Evolutionary conservation across 768 basidiomycete genomes (phyloP).

Genomic region (Leccinum disarticulatum): DNA sequence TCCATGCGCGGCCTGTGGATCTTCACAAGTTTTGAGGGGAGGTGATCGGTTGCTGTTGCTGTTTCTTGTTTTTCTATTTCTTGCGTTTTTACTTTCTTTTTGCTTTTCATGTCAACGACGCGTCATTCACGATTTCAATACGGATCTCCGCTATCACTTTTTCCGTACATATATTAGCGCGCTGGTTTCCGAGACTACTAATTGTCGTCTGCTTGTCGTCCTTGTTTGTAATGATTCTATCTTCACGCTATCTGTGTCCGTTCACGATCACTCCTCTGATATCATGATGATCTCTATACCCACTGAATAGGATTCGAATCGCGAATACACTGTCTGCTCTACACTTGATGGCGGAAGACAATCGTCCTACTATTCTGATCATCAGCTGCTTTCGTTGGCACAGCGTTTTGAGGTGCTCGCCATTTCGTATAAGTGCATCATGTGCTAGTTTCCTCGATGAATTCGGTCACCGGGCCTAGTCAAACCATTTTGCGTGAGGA

Average conservation of each 20-base stretch:
- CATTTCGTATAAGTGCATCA: background rate
- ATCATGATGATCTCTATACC: background rate
- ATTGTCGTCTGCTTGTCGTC: background rate
- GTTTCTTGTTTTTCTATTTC: background rate
- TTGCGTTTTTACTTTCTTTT: background rate
- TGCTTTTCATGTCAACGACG: background rate
- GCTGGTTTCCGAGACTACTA: background rate
- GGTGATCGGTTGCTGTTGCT: background rate
- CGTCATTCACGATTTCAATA: background rate
- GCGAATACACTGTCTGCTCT: background rate
- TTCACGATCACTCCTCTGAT: background rate
- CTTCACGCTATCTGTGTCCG: background rate
- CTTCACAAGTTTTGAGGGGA: conserved; percentile 27
- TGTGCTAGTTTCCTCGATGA: background rate
- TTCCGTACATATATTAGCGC: background rate
- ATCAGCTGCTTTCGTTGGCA: no score
- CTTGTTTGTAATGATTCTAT: conserved; percentile 5
- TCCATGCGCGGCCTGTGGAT: conserved; percentile 26
- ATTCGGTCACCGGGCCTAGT: background rate
- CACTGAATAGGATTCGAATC: background rate
- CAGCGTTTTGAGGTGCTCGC: no score
- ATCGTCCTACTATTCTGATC: no score
- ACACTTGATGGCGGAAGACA: background rate
- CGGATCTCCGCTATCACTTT: background rate
- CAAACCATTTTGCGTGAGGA: background rate